Evolutionary conservation across 352 stramenopile genomes (phyloP).

Genomic region (Globisporangium nodosum): DNA sequence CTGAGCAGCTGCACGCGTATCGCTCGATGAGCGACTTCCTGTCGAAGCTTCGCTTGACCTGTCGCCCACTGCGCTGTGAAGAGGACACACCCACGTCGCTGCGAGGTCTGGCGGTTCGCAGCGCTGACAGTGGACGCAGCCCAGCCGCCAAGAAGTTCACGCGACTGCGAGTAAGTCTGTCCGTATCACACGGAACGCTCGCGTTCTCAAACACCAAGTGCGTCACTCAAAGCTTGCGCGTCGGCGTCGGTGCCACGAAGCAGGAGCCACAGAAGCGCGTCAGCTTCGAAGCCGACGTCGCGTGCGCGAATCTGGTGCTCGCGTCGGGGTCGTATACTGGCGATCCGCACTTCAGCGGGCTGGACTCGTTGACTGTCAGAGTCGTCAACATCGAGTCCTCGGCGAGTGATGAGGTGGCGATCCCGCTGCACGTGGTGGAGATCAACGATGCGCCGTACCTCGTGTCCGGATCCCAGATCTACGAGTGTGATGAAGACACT

Average conservation of each 20-base stretch:
- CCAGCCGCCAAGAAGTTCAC: constrained; percentile 1
- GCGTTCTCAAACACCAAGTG: constrained; percentile 20
- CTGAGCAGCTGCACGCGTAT: constrained; percentile 17
- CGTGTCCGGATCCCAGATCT: constrained; percentile 22
- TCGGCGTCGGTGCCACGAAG: neutral
- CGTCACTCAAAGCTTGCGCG: constrained; percentile 10
- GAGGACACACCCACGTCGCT: constrained; percentile 38
- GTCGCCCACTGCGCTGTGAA: constrained; percentile 27
- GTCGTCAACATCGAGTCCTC: constrained; percentile 14
- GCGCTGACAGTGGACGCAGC: constrained; percentile 17
- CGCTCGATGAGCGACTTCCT: constrained; percentile 37
- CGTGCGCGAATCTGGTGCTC: constrained; percentile 38
- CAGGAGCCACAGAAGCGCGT: constrained; percentile 2
- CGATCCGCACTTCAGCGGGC: constrained; percentile 36
- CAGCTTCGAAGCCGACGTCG: constrained; percentile 23
- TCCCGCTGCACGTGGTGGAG: constrained; percentile 44
- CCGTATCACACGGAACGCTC: constrained; percentile 29
- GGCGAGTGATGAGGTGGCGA: constrained; percentile 20
- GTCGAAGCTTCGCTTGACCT: constrained; percentile 31
- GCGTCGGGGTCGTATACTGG: constrained; percentile 28
- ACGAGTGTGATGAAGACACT: constrained; percentile 49
- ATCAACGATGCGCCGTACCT: constrained; percentile 73
- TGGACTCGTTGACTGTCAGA: constrained; percentile 31
- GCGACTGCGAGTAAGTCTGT: constrained; percentile 21
- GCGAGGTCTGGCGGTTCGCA: constrained; percentile 29